These are phyloP conservation scores for Ochetophila trinervis DNA, from an alignment of 306 rosid genomes.

Conservation along the genomic window DNA sequence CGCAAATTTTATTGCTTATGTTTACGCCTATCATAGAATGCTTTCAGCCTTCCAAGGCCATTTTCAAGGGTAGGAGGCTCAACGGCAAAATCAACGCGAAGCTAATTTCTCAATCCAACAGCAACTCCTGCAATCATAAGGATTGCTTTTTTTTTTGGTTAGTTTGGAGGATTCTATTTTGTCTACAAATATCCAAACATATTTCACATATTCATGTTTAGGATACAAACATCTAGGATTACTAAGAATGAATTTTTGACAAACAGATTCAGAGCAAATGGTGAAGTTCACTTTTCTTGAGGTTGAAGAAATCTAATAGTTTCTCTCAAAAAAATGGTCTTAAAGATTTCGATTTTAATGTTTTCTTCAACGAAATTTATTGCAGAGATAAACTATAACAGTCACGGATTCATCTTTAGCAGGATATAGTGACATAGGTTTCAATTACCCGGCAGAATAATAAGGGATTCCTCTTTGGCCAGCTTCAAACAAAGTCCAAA, in stretches of 20 bases:
- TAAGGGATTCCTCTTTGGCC: constrained; percentile 59
- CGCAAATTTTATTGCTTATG: constrained; percentile 15
- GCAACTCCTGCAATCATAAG: constrained; percentile 39
- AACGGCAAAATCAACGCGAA: constrained; percentile 46
- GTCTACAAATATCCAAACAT: neutral
- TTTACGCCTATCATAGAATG: constrained; percentile 46
- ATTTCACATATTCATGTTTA: neutral
- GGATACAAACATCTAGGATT: too few species aligned
- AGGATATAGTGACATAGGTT: too few species aligned
- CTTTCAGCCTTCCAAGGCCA: constrained; percentile 49
- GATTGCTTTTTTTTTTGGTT: neutral
- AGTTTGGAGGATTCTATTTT: neutral
- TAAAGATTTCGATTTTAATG: neutral
- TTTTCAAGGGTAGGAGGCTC: constrained; percentile 42
- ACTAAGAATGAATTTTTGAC: too few species aligned
- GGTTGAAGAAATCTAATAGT: too few species aligned
- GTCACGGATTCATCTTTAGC: neutral
- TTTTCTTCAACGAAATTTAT: too few species aligned
- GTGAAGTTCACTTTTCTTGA: too few species aligned
- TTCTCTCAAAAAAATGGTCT: neutral
- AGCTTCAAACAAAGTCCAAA: constrained; percentile 58
- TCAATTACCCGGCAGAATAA: constrained; percentile 53
- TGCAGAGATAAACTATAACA: neutral
- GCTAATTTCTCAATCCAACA: constrained; percentile 60
- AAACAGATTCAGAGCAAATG: too few species aligned